Percentiles rank a stretch among this genome's conserved stretches.
These are phyloP conservation scores for Babesia sp. DNA, from an alignment of 169 alveolate species.

Conservation along the genomic window DNA sequence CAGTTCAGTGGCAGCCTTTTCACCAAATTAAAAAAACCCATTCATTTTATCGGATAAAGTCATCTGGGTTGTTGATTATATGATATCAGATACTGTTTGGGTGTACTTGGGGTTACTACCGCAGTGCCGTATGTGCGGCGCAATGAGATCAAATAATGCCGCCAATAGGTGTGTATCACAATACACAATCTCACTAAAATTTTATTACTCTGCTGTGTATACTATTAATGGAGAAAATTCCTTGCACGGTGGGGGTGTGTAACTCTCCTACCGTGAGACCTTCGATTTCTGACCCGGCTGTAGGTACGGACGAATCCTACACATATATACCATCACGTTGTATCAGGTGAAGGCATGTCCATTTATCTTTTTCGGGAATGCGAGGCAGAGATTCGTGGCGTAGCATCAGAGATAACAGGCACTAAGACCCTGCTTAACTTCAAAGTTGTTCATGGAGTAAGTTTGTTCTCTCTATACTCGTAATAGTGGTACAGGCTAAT, in stretches of 20 bases:
- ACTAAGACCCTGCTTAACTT: slow-evolving; percentile 3
- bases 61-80: neutral
- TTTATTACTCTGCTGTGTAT: neutral
- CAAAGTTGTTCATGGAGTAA: slow-evolving; percentile 20
- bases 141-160: too few species aligned
- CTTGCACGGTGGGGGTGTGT: neutral
- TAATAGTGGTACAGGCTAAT: neutral
- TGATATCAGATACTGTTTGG: too few species aligned
- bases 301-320: neutral
- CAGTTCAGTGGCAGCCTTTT: slow-evolving; percentile 26
- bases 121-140: too few species aligned
- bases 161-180: neutral
- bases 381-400: slow-evolving; percentile 20
- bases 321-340: neutral
- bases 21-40: slow-evolving; percentile 32
- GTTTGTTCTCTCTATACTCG: neutral
- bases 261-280: neutral
- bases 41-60: neutral
- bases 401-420: slow-evolving; percentile 12
- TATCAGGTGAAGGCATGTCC: slow-evolving; percentile 18
- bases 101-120: too few species aligned
- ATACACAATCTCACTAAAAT: neutral
- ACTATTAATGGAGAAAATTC: neutral
- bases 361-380: slow-evolving; percentile 5
- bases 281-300: slow-evolving; percentile 23